These are phyloP conservation scores for Rhizopogon roseolus DNA, from an alignment of 768 basidiomycete species.

Conservation along the genomic window DNA sequence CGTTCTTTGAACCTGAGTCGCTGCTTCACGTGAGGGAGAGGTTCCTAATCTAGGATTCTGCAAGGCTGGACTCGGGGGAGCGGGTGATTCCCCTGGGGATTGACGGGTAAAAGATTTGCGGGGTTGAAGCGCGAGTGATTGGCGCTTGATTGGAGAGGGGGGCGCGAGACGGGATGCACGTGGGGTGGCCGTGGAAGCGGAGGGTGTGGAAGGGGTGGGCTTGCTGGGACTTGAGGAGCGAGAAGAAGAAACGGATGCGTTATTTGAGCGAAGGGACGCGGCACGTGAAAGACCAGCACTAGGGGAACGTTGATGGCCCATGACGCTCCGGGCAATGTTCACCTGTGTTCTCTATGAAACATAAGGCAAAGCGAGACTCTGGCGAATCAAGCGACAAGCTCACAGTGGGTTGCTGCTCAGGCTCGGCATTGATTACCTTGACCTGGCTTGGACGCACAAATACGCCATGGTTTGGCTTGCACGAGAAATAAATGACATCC, in stretches of 20 bases:
- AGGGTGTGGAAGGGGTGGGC: constrained; percentile 21
- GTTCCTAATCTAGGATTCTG: constrained; percentile 26
- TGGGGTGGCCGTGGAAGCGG: constrained; percentile 23
- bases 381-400: constrained; percentile 10
- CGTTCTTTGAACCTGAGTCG: constrained; percentile 22
- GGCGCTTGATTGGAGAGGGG: constrained; percentile 54
- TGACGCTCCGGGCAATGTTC: constrained; percentile 22
- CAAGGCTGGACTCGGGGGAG: constrained; percentile 23
- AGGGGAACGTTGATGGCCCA: constrained; percentile 59
- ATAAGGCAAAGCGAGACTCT: neutral
- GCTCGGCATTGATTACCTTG: constrained; percentile 44
- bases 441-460: constrained; percentile 89
- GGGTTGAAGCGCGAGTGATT: constrained; percentile 41
- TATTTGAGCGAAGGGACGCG: constrained; percentile 38
- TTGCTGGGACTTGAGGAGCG: constrained; percentile 66
- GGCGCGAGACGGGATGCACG: constrained; percentile 25
- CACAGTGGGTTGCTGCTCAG: constrained; percentile 15
- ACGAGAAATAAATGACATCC: constrained; percentile 77
- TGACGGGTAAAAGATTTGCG: constrained; percentile 47
- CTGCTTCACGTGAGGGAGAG: constrained; percentile 20
- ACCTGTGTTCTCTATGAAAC: constrained; percentile 21
- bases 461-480: constrained; percentile 73
- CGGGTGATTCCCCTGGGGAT: constrained; percentile 32
- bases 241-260: constrained; percentile 39
- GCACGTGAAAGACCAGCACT: constrained; percentile 41